These are phyloP conservation scores for Leccinum solheimii DNA, from an alignment of 1,284 basidiomycete species.

Conservation along the genomic window DNA sequence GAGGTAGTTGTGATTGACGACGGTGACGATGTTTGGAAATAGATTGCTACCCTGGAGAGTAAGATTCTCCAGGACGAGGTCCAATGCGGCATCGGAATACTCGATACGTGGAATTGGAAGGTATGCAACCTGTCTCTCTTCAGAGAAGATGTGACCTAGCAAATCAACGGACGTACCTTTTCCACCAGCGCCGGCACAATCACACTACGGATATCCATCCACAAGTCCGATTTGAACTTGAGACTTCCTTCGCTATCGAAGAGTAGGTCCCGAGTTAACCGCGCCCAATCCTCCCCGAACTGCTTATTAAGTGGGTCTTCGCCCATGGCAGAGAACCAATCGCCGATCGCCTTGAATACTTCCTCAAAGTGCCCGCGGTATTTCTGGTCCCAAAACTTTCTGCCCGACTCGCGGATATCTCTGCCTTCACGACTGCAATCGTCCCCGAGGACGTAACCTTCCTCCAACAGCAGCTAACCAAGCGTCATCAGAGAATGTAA, in stretches of 20 bases:
- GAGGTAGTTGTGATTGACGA: conserved; percentile 84
- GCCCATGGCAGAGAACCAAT: conserved; percentile 83
- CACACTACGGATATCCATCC: conserved; percentile 82
- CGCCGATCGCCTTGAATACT: conserved; percentile 68
- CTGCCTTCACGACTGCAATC: conserved; percentile 64
- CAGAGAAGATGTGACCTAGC: neutral
- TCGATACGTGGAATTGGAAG: conserved; percentile 91
- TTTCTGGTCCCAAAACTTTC: conserved; percentile 80
- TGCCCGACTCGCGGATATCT: conserved; percentile 68
- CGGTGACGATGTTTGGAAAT: conserved; percentile 76
- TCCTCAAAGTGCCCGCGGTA: conserved; percentile 85
- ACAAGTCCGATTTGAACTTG: conserved; percentile 87
- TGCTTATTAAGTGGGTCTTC: conserved; percentile 83
- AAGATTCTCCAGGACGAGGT: conserved; percentile 92
- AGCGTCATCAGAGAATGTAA: neutral
- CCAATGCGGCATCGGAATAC: conserved; percentile 84
- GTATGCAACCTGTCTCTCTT: conserved; percentile 68
- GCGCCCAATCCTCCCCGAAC: conserved; percentile 83
- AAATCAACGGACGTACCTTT: conserved; percentile 41
- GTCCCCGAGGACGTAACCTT: conserved; percentile 87
- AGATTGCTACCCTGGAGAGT: conserved; percentile 83
- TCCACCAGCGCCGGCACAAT: conserved; percentile 82
- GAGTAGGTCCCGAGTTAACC: conserved; percentile 79
- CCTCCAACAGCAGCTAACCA: conserved; percentile 71
- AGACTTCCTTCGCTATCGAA: conserved; percentile 80